These are phyloP conservation scores for Termitomyces heimii DNA, from an alignment of 768 basidiomycete genomes.

Conservation along the genomic window DNA sequence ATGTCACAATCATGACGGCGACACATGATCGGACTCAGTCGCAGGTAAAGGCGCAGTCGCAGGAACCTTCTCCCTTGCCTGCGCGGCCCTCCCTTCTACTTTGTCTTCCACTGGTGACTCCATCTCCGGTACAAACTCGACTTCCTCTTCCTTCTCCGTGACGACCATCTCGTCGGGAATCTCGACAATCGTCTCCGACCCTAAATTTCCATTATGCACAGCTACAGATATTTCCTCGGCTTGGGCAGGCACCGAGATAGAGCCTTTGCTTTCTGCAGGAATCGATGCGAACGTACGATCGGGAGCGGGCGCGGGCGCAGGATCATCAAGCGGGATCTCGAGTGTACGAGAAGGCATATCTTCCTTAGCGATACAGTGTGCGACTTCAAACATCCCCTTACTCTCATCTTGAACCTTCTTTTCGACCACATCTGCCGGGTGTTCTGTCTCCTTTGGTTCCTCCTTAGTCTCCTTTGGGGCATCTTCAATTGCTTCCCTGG, in stretches of 20 bases:
- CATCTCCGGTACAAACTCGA: not conserved
- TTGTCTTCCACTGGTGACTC: not conserved
- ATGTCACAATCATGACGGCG: not conserved
- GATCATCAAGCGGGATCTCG: not conserved
- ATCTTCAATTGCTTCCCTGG: not conserved
- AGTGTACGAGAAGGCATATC: not conserved
- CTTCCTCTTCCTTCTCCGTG: not conserved
- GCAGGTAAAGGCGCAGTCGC: not conserved
- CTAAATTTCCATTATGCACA: not conserved
- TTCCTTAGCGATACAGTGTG: too few relatives aligned
- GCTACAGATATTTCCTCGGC: not conserved
- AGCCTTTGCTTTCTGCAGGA: not conserved
- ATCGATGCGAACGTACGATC: not conserved
- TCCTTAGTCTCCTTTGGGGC: not conserved
- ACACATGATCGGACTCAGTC: not conserved
- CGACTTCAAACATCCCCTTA: not conserved
- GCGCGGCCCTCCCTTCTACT: not conserved
- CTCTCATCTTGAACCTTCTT: not conserved
- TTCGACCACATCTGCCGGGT: not conserved
- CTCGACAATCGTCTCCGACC: not conserved
- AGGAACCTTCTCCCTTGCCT: not conserved
- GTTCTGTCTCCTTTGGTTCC: not conserved
- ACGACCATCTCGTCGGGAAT: not conserved
- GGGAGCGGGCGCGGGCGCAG: not conserved
- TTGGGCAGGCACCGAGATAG: not conserved